phyloP scores from a whole-genome alignment of 1,284 basidiomycete species.

The Melampsora occidentalis region DNA sequence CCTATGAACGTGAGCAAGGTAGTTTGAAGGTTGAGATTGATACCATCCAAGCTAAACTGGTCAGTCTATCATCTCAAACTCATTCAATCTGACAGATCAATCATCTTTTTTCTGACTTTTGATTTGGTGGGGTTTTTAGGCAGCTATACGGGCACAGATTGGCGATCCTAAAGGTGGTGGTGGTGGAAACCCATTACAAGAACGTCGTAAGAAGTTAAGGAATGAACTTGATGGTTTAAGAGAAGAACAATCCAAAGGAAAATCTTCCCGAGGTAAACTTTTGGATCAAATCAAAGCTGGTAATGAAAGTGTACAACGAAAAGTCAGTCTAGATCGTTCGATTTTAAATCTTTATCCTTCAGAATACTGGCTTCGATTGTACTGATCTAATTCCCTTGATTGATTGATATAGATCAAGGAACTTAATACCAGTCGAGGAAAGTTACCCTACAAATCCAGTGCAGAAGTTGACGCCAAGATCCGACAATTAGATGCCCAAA shows the following conservation, averaged over 20 bases:
- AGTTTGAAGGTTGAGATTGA: slow-evolving; percentile 79
- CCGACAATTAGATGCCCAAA: slow-evolving; percentile 68
- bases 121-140: slow-evolving; percentile 27
- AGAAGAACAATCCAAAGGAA: slow-evolving; percentile 74
- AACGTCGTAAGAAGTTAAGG: slow-evolving; percentile 70
- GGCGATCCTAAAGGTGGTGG: slow-evolving; percentile 48
- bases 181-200: slow-evolving; percentile 60
- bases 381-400: not conserved
- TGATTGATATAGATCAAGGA: slow-evolving; percentile 37
- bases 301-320: slow-evolving; percentile 77
- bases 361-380: not conserved
- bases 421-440: slow-evolving; percentile 23
- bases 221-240: slow-evolving; percentile 79
- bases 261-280: slow-evolving; percentile 70
- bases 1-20: slow-evolving; percentile 78
- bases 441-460: slow-evolving; percentile 29
- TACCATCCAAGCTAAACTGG: slow-evolving; percentile 70
- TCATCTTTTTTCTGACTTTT: not conserved
- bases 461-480: slow-evolving; percentile 58
- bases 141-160: not conserved
- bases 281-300: slow-evolving; percentile 77
- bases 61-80: slow-evolving; percentile 56
- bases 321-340: slow-evolving; percentile 59
- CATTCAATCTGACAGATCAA: not conserved
- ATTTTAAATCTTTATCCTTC: not conserved